Evolutionary conservation across 768 basidiomycete genomes (phyloP).

Genomic region (Kondoa malvinella): DNA sequence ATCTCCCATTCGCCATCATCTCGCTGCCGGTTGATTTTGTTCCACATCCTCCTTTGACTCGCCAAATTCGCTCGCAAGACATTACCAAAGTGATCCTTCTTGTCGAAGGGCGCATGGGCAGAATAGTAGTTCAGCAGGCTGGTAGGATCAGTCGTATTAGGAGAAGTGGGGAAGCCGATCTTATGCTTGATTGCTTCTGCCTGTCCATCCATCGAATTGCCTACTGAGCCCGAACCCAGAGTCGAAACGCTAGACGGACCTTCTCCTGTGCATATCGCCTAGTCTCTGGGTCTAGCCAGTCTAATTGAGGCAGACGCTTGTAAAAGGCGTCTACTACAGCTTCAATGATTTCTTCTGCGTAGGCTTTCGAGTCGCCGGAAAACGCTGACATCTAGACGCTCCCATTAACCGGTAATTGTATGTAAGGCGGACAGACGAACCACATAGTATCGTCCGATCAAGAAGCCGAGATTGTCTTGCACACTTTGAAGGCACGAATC

Average conservation of each 20-base stretch:
- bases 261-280: slow-evolving; percentile 47
- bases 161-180: slow-evolving; percentile 80
- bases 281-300: slow-evolving; percentile 83
- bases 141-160: slow-evolving; percentile 54
- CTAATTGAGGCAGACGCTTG: slow-evolving; percentile 48
- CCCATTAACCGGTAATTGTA: slow-evolving; percentile 15
- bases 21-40: slow-evolving; percentile 50
- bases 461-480: slow-evolving; percentile 64
- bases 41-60: slow-evolving; percentile 54
- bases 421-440: slow-evolving; percentile 62
- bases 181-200: slow-evolving; percentile 70
- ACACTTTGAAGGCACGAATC: slow-evolving; percentile 65
- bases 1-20: slow-evolving; percentile 71
- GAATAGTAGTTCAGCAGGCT: slow-evolving; percentile 60
- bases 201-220: slow-evolving; percentile 30
- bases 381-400: slow-evolving; percentile 24
- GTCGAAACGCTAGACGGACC: background rate
- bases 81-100: slow-evolving; percentile 66
- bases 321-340: slow-evolving; percentile 70
- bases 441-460: slow-evolving; percentile 71
- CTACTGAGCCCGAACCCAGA: background rate
- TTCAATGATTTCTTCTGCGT: slow-evolving; percentile 66
- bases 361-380: slow-evolving; percentile 51
- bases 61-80: slow-evolving; percentile 49
- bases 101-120: slow-evolving; percentile 44